phyloP scores from a whole-genome alignment of 2,329 filamentous ascomycete species.

The Clarireedia hainanense region DNA sequence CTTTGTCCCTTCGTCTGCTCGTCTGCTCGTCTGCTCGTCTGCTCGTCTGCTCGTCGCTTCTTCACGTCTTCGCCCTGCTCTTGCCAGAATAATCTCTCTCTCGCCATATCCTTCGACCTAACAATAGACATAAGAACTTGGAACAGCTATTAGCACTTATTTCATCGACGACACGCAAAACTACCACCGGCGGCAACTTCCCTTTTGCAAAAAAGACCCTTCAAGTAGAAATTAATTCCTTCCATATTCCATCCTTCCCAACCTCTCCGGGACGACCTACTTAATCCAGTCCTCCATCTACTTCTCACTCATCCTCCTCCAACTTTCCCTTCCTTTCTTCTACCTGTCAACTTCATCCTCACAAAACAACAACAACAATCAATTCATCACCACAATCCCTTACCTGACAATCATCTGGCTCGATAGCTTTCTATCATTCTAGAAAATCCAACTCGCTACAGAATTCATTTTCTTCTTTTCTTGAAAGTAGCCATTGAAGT shows the following conservation, averaged over 20 bases:
- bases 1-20: not conserved
- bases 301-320: not conserved
- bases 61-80: too few species aligned
- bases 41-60: too few species aligned
- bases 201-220: not conserved
- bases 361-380: constrained; percentile 18
- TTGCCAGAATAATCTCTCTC: too few species aligned
- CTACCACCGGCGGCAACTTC: too few species aligned
- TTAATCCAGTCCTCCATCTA: too few species aligned
- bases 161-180: too few species aligned
- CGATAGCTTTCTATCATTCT: constrained; percentile 31
- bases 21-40: too few species aligned
- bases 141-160: too few species aligned
- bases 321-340: constrained; percentile 3
- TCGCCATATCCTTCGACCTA: too few species aligned
- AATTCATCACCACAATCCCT: constrained; percentile 22
- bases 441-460: constrained; percentile 28
- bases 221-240: not conserved
- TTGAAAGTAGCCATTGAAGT: constrained; percentile 12
- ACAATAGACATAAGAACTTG: too few species aligned
- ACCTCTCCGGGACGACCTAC: too few species aligned
- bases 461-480: constrained; percentile 17
- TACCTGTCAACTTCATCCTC: constrained; percentile 11
- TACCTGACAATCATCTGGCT: constrained; percentile 28
- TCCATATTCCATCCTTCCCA: not conserved